phyloP scores from a whole-genome alignment of 148 eudicot genomes.

The Linanthus parryae region DNA sequence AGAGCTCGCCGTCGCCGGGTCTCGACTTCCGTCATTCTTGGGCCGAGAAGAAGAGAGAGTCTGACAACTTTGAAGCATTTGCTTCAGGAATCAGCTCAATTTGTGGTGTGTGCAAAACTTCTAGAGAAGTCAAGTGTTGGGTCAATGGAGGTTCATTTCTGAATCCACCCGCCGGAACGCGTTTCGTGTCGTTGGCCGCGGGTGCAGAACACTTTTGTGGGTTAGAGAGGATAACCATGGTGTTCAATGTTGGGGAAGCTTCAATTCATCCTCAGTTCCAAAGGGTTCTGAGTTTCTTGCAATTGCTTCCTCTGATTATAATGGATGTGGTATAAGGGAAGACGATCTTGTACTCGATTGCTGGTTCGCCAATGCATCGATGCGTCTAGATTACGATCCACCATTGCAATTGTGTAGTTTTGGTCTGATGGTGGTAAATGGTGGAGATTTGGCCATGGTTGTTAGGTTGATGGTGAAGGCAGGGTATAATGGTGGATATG shows the following conservation, averaged over 20 bases:
- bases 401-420: conserved; percentile 93
- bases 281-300: conserved; percentile 64
- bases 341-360: conserved; percentile 81
- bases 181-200: conserved; percentile 53
- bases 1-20: too few relatives aligned
- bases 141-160: conserved; percentile 27
- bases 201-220: conserved; percentile 82
- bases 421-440: too few relatives aligned
- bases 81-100: conserved; percentile 46
- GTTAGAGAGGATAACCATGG: conserved; percentile 74
- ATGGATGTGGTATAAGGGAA: conserved; percentile 80
- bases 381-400: conserved; percentile 48
- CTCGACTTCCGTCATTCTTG: too few relatives aligned
- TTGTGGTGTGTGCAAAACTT: conserved; percentile 51
- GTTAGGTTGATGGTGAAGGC: too few relatives aligned
- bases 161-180: conserved; percentile 36
- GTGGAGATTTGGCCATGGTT: too few relatives aligned
- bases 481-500: too few relatives aligned
- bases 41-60: too few relatives aligned
- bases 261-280: conserved; percentile 58
- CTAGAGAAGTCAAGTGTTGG: conserved; percentile 73
- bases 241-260: conserved; percentile 84
- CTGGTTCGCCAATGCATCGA: conserved; percentile 45
- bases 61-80: conserved; percentile 30
- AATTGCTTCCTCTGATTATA: conserved; percentile 52